Evolutionary conservation across 129 eudicot genomes (phyloP).

Genomic region (Flaveria linearis): DNA sequence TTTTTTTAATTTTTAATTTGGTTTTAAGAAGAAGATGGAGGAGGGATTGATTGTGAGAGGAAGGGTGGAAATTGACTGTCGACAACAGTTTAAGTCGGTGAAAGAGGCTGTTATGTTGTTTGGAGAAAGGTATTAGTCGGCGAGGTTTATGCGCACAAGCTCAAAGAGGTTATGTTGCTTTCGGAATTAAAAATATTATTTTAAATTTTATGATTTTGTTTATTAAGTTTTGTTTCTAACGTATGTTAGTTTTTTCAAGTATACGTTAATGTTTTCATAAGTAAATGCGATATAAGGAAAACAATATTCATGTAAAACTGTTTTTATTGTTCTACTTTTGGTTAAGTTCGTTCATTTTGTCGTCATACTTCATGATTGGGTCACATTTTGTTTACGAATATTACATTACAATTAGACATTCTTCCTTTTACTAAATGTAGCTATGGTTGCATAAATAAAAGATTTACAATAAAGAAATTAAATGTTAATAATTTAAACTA

Average conservation of each 20-base stretch:
- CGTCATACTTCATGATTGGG: neutral
- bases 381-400: neutral
- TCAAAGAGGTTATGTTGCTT: constrained; percentile 60
- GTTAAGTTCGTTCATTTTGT: too few species aligned
- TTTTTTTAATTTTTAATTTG: neutral
- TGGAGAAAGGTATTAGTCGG: constrained; percentile 79
- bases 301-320: too few species aligned
- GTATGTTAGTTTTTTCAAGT: neutral
- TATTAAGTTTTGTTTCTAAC: too few species aligned
- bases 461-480: neutral
- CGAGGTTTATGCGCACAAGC: constrained; percentile 66
- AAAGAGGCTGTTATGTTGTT: constrained; percentile 70
- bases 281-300: too few species aligned
- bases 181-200: too few species aligned
- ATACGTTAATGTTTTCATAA: too few species aligned
- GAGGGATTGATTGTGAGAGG: constrained; percentile 76
- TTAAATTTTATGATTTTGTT: neutral
- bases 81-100: constrained; percentile 76
- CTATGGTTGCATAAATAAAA: neutral
- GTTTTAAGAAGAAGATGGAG: constrained; percentile 37
- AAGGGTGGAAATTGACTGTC: constrained; percentile 69
- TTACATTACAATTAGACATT: neutral
- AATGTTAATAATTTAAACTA: too few species aligned
- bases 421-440: neutral
- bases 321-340: too few species aligned